phyloP scores from a whole-genome alignment of 371 early-diverging fungal species.

The Rhizopus delemar region DNA sequence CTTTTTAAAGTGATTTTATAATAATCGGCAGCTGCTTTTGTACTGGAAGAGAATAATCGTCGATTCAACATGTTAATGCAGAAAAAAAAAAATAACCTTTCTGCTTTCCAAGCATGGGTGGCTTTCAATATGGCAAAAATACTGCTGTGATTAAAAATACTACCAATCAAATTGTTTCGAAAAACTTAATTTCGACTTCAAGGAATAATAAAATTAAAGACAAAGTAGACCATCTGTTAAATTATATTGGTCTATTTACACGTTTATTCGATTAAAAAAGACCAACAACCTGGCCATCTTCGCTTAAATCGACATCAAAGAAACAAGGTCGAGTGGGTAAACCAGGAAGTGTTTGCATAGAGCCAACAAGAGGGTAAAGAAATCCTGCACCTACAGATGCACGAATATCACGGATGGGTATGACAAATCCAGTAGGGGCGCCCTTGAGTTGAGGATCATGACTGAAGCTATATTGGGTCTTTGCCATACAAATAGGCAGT shows the following conservation, averaged over 20 bases:
- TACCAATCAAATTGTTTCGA: not conserved
- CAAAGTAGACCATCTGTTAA: too few species aligned
- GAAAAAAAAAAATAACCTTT: not conserved
- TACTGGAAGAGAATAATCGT: conserved; percentile 36
- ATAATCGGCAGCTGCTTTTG: conserved; percentile 40
- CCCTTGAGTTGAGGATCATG: conserved; percentile 90
- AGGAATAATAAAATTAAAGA: too few species aligned
- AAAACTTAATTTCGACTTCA: too few species aligned
- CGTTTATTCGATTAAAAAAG: conserved; percentile 67
- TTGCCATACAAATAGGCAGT: conserved; percentile 98
- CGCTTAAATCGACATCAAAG: conserved; percentile 95
- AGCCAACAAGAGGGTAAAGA: conserved; percentile 92
- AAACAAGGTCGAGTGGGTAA: conserved; percentile 95
- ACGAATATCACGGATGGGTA: conserved; percentile 93
- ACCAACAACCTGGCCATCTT: conserved; percentile 82
- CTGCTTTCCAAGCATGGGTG: conserved; percentile 7
- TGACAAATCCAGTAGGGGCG: conserved; percentile 89
- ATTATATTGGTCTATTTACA: too few species aligned
- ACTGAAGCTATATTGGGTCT: conserved; percentile 92
- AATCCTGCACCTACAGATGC: conserved; percentile 95
- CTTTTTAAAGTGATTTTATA: conserved; percentile 63
- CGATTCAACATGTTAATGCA: conserved; percentile 25
- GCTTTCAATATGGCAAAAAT: conserved; percentile 1
- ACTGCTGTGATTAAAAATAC: not conserved
- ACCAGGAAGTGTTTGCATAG: conserved; percentile 97